Base-by-base conservation (phyloP, 345 rosid genomes). In the Salix viminalis region DNA sequence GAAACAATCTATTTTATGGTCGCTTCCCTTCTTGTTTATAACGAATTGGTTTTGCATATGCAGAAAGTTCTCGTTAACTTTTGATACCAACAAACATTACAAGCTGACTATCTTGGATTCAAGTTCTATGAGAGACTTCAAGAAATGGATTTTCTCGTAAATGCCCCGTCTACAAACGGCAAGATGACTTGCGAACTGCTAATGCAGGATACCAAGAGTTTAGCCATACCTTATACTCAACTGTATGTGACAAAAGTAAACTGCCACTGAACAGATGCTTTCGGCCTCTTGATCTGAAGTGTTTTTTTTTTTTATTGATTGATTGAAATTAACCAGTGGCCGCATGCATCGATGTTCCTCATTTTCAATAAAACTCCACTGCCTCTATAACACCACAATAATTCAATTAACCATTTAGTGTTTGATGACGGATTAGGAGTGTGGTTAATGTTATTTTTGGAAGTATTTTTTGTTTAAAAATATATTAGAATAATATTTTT, bases 21-120 rank as follows among this genome's bases (percentile, higher is more conserved):
- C 15, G 5, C 24, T n/a, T 19, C 14, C 24, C 37, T n/a, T 73
- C 76, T 62, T 42, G 69, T 42, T 62, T 7, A 16, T 64, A 39
- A 46, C 76, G 39, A 42, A 39, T 41, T 73, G 50, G 50, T 73
- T 61, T 67, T 67, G 75, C 37, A 39, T 14, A 42, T 26, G n/a
- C 30, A 10, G 37, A 28, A 21, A 39, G 26, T 61, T 14, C 50
- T 44, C 14, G 50, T 11, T 9, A 12, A 13, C 15, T 44, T 3
- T 44, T 13, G 14, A 44, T 13, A 44, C 50, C 50, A 44, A 12
- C 16, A 44, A 44, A 44, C 16, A 44, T 44, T 44, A 44, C 50
- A 13, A 44, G 50, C 16, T 44, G 50, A 44, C 50, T 3, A 2
- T 44, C 50, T 44, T 44, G 5, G 50, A 12, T 44, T 44, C 16